Base-by-base conservation (phyloP, 78 protist genomes). In the Polysphondylium violaceum region DNA sequence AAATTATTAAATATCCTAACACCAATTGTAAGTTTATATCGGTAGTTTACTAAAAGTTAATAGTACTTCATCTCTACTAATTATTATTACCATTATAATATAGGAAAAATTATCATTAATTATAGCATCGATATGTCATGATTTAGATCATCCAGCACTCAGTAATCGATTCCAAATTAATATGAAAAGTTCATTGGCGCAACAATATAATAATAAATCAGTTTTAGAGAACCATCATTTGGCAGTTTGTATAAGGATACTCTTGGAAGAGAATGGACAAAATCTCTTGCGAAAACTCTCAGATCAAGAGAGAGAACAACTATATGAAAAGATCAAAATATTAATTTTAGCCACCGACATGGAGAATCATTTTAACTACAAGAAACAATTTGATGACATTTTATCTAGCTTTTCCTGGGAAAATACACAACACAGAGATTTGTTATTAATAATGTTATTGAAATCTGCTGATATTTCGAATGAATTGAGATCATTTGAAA, bases 151-250 rank as follows among this genome's bases (percentile, higher is more conserved):
- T 74, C 97, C 97, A 44, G 98, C 97, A 31, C 41, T 86, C 41
- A 97, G 68, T 88, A 97, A 97, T 78, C 40, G 43, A 79, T 96
- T 86, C 60, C 94, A 86, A 51, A 76, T 95, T 75, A 93, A 88
- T 67, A 93, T 65, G 27, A 51, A 71, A 63, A 56, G 90, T 31
- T 78, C 81, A 47, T 53, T 97, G 3, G 98, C 97, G 33, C 51
- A 87, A 25, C 35, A 68, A 23, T 97, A 96, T 83, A 87, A 93
- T 92, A 95, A 96, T 47, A 68, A 40, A 41, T 75, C 93, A 21
- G 97, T 96, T 29, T 76, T 97, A 9, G 98, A 97, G 79, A 96
- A 93, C 76, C 96, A 94, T 86, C 97, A 95, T 89, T 88, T 89
- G 31, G 29, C 88, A 72, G 77, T 83, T 41, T 47, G 75, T 51